Base-by-base conservation (phyloP, 1,139 yeast species). In the Hanseniaspora sp. region DNA sequence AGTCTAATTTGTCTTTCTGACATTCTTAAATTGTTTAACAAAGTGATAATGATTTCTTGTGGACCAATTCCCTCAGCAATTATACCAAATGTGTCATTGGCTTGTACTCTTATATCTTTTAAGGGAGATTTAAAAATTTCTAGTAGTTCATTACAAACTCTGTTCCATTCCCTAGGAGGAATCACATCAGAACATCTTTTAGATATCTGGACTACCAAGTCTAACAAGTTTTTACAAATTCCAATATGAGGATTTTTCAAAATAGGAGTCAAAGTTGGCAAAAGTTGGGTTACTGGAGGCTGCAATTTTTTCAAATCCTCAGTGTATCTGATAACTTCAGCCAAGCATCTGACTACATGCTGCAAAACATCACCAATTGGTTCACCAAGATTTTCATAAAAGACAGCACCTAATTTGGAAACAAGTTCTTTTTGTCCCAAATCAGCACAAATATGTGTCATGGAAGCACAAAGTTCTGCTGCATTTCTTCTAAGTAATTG, bases 1-100 rank as follows among this genome's bases (percentile, higher is more conserved):
- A 94, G 96, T 63, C 99, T 82, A 46, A 88, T 74, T 68, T 94
- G 98, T 64, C 99, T 86, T 64, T 92, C 98, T 66, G 92, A 97
- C 5, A 90, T 95, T 57, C 87, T 76, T 59, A 94, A 71, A 61
- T 92, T 92, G 61, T 86, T 86, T 56, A 94, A 72, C 39, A 94
- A 71, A 61, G 95, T 85, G 0, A 86, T 92, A 37, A 92, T 70
- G 3, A 94, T 95, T 67, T 92, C 98, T 59, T 87, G 95, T 0
- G 99, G 99, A 0, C 99, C 99, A 56, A 94, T 84, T 0, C 96
- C 95, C 60, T 79, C 79, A 1, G 98, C 92, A 59, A 94, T 90
- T 56, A 78, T 77, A 0, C 98, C 98, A 72, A 94, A 92, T 0
- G 98, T 87, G 34, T 78, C 79, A 64, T 90, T 94, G 0, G 98